Evolutionary conservation across 192 early-diverging fungal species (phyloP), one percentile per base, ranked within the genome.

Genomic region (Lobosporangium transversale): DNA sequence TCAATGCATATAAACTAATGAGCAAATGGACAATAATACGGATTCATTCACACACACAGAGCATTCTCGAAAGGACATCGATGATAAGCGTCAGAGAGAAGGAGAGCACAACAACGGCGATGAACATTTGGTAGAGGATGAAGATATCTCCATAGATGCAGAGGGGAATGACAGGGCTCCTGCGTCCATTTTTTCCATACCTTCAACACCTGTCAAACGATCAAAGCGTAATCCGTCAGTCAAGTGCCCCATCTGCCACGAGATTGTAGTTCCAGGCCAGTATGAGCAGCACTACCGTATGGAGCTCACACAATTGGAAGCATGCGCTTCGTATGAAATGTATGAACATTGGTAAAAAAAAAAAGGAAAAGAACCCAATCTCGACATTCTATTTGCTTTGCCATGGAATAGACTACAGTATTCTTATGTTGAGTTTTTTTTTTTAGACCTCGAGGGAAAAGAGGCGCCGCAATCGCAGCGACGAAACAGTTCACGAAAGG

Each of bases 381-480:
- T n/a, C n/a, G n/a, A n/a, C n/a, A n/a, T n/a, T n/a, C n/a, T n/a
- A n/a, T n/a, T n/a, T n/a, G n/a, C n/a, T n/a, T n/a, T n/a, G 24
- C 20, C 29, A 40, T 49, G 15, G 51, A 43, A 61, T 59, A 66
- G 62, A 68, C 26, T 50, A 57, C 51, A 4, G 37, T 42, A 42
- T 17, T 42, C 9, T 17, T 12, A 17, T 42, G 17, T 42, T 12
- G 9, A 42, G 17, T 42, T 9, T 17, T 42, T 8, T 50, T n/a
- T 51, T 24, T 35, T 31, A n/a, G 67, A 23, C 69, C 73, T 7
- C 64, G 80, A 62, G 84, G 79, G 4, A 85, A 87, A 48, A 51
- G 88, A 49, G 84, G 86, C 17, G 88, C 88, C 23, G 88, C 88
- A 2, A 83, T 87, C 11, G 79, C 70, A 9, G 88, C 88, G 0